These are phyloP conservation scores for Yarrowia hollandica DNA, from an alignment of 805 yeast genomes.

Conservation along the genomic window DNA sequence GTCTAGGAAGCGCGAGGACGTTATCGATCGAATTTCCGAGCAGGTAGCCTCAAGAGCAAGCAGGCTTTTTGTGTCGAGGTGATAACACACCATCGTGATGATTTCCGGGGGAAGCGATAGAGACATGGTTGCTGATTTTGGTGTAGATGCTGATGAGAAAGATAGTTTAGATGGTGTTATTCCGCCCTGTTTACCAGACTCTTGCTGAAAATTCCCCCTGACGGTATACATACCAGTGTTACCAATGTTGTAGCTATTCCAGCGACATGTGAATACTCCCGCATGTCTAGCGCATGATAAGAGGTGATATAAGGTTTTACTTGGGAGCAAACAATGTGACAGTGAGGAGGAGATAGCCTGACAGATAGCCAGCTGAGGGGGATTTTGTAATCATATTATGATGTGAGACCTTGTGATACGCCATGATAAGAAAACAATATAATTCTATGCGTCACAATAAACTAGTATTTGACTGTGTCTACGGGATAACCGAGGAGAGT, in stretches of 20 bases:
- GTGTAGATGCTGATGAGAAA: too few relatives aligned
- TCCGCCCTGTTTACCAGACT: background rate
- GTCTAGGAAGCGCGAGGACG: conserved; percentile 5
- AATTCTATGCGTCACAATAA: too few relatives aligned
- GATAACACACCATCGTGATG: conserved; percentile 14
- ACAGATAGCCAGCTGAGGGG: background rate
- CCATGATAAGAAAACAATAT: too few relatives aligned
- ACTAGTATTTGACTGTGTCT: too few relatives aligned
- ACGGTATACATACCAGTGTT: conserved; percentile 3
- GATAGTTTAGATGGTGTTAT: too few relatives aligned
- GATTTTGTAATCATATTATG: too few relatives aligned
- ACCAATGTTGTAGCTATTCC: background rate
- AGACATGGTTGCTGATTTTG: background rate
- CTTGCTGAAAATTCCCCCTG: background rate
- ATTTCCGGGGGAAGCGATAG: conserved; percentile 7
- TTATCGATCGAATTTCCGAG: background rate
- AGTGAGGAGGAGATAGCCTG: too few relatives aligned
- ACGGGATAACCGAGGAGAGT: too few relatives aligned
- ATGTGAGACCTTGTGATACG: too few relatives aligned
- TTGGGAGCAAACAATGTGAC: conserved; percentile 17
- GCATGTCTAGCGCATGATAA: conserved; percentile 28
- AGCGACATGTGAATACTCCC: conserved; percentile 7
- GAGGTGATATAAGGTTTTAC: conserved; percentile 15
- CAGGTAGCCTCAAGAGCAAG: conserved; percentile 5
- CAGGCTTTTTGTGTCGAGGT: conserved; percentile 14